phyloP scores from a whole-genome alignment of 495 filamentous ascomycete genomes.

The Cercophora samala region DNA sequence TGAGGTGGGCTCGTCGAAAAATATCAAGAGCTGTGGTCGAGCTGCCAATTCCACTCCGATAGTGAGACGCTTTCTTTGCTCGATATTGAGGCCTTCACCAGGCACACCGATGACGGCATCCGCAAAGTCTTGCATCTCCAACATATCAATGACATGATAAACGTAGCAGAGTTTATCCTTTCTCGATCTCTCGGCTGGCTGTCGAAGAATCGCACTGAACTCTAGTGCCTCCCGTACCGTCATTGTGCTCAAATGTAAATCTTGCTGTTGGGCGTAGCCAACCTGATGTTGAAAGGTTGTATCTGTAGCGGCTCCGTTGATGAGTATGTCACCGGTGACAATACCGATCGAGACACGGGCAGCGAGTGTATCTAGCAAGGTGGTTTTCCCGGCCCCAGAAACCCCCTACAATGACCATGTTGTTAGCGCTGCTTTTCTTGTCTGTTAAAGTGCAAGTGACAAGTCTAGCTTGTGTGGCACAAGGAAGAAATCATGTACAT shows the following conservation, averaged over 20 bases:
- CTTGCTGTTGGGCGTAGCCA: conserved; percentile 86
- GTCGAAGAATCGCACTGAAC: conserved; percentile 76
- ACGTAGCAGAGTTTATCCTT: conserved; percentile 77
- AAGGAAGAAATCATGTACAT: conserved; percentile 33
- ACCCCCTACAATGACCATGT: background rate
- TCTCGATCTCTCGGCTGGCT: conserved; percentile 58
- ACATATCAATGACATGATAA: conserved; percentile 78
- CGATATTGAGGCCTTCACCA: conserved; percentile 55
- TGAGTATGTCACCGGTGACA: conserved; percentile 59
- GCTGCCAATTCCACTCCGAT: conserved; percentile 90
- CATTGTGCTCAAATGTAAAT: conserved; percentile 72
- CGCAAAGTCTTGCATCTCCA: conserved; percentile 75
- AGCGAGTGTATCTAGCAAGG: conserved; percentile 33
- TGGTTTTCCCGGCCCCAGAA: conserved; percentile 74
- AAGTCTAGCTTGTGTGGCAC: background rate
- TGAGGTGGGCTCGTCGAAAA: conserved; percentile 76
- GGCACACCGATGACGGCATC: conserved; percentile 79
- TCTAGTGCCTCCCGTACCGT: conserved; percentile 77
- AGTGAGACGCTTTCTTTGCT: conserved; percentile 62
- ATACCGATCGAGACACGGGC: background rate
- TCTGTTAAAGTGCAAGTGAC: no score
- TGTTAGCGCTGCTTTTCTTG: background rate
- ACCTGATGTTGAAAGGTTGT: conserved; percentile 74
- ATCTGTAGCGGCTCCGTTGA: conserved; percentile 64
- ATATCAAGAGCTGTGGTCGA: conserved; percentile 71